These are phyloP conservation scores for Backusella macrospora DNA, from an alignment of 192 early-diverging fungal species.

Conservation along the genomic window DNA sequence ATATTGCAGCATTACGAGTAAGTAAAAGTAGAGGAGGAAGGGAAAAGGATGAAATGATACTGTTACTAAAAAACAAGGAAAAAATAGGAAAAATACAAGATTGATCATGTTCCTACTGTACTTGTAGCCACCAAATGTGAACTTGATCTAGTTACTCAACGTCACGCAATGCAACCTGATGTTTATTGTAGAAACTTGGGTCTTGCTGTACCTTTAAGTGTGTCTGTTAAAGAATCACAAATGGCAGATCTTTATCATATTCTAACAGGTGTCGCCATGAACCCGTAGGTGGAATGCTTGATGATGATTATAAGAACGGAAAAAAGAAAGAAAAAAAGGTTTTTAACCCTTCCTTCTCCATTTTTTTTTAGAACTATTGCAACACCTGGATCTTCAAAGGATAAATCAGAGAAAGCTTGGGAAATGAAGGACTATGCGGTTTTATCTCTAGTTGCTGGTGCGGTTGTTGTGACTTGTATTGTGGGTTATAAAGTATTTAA, in stretches of 20 bases:
- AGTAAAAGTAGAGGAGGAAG: slow-evolving; percentile 2
- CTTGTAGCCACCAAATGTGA: slow-evolving; percentile 98
- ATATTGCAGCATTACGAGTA: slow-evolving; percentile 83
- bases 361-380: slow-evolving; percentile 27
- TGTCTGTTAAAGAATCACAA: slow-evolving; percentile 84
- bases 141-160: slow-evolving; percentile 75
- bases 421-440: slow-evolving; percentile 29
- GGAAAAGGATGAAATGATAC: too few relatives aligned
- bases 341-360: too few relatives aligned
- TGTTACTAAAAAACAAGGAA: not conserved
- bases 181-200: slow-evolving; percentile 89
- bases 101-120: slow-evolving; percentile 83
- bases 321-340: too few relatives aligned
- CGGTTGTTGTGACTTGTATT: slow-evolving; percentile 32
- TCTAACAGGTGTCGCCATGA: slow-evolving; percentile 82
- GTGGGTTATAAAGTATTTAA: slow-evolving; percentile 42
- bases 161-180: slow-evolving; percentile 88
- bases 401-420: slow-evolving; percentile 37
- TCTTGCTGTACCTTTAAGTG: slow-evolving; percentile 85
- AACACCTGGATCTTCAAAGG: slow-evolving; percentile 37
- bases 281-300: slow-evolving; percentile 57
- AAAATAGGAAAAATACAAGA: slow-evolving; percentile 73
- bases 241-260: slow-evolving; percentile 89
- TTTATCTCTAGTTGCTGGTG: slow-evolving; percentile 32
- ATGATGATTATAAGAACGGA: not conserved